Base-by-base conservation (phyloP, 148 eudicot species). In the Drosera capensis region DNA sequence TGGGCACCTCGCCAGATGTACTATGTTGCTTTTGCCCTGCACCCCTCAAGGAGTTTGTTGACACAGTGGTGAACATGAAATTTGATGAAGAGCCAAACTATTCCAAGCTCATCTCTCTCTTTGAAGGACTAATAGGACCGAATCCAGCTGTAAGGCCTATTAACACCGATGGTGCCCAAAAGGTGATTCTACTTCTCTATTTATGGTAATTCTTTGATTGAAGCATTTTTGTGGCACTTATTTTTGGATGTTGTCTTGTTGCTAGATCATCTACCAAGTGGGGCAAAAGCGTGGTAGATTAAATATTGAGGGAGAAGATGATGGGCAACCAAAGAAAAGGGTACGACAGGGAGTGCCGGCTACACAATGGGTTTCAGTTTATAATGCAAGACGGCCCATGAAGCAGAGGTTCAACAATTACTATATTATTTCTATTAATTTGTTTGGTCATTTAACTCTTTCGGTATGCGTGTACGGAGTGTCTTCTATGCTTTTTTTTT, bases 111-210 rank as follows among this genome's bases (percentile, higher is more conserved):
- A 59, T 90, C 46, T 80, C 95, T 23, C 67, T 90, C 20, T 90
- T 90, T 78, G 97, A 90, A 55, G 97, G 93, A 4, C 64, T 90
- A 56, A 82, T 90, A 45, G 95, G 95, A 44, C 87, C 97, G 45
- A 80, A 84, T 62, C 97, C 93, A 43, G 87, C 73, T 47, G 66
- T 80, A 40, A 75, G 97, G 60, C 97, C 95, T 25, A 69, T 90
- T 26, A 80, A 90, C 59, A 90, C 95, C n/a, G 95, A 90, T 61
- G 97, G 97, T 56, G 97, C 97, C 46, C 95, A 73, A 43, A 84
- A 80, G 95, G 97, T 90, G 73, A 30, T 11, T n/a, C n/a, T n/a
- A n/a, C n/a, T n/a, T 37, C 23, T 14, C 2, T 19, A 14, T 38
- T 34, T 23, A 13, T 43, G 20, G 5, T 44, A 22, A 11, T 46